Base-by-base conservation (phyloP, 139 green algal genomes). In the Coccomyxa sp. region DNA sequence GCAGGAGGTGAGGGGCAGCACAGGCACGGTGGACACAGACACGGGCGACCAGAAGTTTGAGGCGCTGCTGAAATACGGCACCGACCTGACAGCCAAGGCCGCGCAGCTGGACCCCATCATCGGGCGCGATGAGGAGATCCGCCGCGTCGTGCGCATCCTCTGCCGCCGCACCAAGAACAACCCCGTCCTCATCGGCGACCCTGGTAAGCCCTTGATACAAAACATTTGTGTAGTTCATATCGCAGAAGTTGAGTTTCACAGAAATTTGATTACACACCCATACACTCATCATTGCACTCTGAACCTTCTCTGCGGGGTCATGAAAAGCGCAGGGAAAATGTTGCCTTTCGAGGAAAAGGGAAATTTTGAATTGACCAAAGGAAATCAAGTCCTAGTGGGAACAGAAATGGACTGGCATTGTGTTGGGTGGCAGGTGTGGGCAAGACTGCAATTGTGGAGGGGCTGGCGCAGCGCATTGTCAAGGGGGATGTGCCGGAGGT, bases 121-220 rank as follows among this genome's bases (percentile, higher is more conserved):
- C n/a, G 84, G 84, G 17, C 75, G 84, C 4, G 84, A 87, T 57
- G 84, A 92, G 77, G 92, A 96, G 83, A 98, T 98, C 81, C 89
- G 96, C 18, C 87, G 95, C n/a, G 88, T 91, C 66, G 91, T 98
- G 27, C 90, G 95, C 38, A 93, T 98, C 82, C 90, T 99, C 58
- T 97, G 90, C 82, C 89, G 95, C n/a, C 90, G 95, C 79, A 98
- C 92, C 79, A 99, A 99, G 91, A 99, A 99, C 94, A 99, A 99
- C 88, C 96, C 96, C 0, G 94, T 99, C 77, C 91, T 99, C 59
- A 95, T 99, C 58, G 96, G 95, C 12, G 93, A 97, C 85, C 95
- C 95, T n/a, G 95, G 93, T 66, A 86, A 92, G 75, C 66, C 90
- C 18, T 28, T 71, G 63, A 51, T 51, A 11, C 3, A 7, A 51